phyloP scores from a whole-genome alignment of 192 early-diverging fungal genomes.

The Chytriomyces sp. region DNA sequence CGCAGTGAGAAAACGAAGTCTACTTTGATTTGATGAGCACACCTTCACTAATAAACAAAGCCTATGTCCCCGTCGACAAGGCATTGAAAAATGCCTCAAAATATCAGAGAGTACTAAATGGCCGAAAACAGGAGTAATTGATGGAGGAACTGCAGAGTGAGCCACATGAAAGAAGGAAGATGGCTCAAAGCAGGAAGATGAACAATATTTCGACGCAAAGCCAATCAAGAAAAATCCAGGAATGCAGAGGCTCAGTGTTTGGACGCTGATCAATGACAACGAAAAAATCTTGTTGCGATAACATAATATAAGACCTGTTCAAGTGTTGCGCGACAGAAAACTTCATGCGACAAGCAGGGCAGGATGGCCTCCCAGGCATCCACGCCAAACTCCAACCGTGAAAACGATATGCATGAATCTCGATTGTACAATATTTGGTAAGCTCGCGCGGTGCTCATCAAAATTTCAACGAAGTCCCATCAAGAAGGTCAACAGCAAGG shows the following conservation, averaged over 20 bases:
- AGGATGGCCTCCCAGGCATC: slow-evolving; percentile 36
- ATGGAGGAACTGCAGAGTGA: slow-evolving; percentile 25
- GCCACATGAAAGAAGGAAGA: slow-evolving; percentile 37
- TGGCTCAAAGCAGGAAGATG: too few relatives aligned
- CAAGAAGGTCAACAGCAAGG: slow-evolving; percentile 38
- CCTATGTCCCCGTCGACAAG: too few relatives aligned
- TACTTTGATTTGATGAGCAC: too few relatives aligned
- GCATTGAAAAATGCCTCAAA: slow-evolving; percentile 17
- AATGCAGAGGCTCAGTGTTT: background rate
- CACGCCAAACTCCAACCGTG: slow-evolving; percentile 24
- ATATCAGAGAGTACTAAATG: slow-evolving; percentile 39
- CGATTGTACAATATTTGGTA: slow-evolving; percentile 14
- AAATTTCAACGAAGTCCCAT: slow-evolving; percentile 29
- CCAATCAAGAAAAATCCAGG: background rate
- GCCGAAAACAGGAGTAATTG: slow-evolving; percentile 32
- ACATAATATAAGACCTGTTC: slow-evolving; percentile 1
- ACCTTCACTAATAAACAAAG: too few relatives aligned
- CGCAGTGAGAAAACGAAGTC: too few relatives aligned
- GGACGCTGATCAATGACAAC: slow-evolving; percentile 32
- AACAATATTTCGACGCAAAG: slow-evolving; percentile 27
- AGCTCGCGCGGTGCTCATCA: slow-evolving; percentile 29
- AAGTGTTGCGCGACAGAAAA: slow-evolving; percentile 38
- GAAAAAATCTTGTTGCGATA: slow-evolving; percentile 31
- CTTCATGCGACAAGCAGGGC: slow-evolving; percentile 40
- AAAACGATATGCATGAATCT: slow-evolving; percentile 34